Evolutionary conservation across 768 basidiomycete genomes (phyloP), one percentile per base, ranked within the genome.

Genomic region (Serendipita sp.): DNA sequence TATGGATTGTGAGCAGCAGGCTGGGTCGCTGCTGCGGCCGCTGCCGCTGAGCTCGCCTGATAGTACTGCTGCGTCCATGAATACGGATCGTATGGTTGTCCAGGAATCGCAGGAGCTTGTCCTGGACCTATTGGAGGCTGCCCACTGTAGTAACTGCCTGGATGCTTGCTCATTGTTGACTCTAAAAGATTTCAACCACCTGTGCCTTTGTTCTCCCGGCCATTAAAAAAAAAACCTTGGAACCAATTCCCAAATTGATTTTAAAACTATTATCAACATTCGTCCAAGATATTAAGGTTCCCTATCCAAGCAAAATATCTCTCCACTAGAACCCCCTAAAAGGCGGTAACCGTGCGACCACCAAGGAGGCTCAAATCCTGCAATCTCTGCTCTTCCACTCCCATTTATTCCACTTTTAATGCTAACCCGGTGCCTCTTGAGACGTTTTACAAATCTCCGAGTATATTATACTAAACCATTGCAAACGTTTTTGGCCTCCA

Each of bases 31-130:
- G 29, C 63, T 16, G 18, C 62, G 62, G 66, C 63, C 52, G 37
- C 64, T 64, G 66, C 66, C 63, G 66, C 66, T 55, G 66, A 48
- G 64, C 64, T 44, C 45, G 67, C 66, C 65, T 46, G 23, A 66
- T 62, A 64, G 10, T 15, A 40, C 64, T 29, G 29, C 15, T 29
- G 15, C n/a, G 36, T 64, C 15, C 18, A 43, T 3, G 45, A 64
- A 62, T 36, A 55, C 18, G 33, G 29, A 18, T 11, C 43, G 40
- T 16, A 58, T 27, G 43, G 31, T 23, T 62, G 37, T 11, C 33
- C 31, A 60, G 44, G 44, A 50, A 33, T 29, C 46, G 64, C 31
- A n/a, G 44, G 63, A 62, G 63, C 65, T 64, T 40, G 65, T 64
- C 50, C 50, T 65, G 62, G 63, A 65, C 62, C 60, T 52, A n/a